Evolutionary conservation across 306 rosid species (phyloP).

Genomic region (Myrica gale): DNA sequence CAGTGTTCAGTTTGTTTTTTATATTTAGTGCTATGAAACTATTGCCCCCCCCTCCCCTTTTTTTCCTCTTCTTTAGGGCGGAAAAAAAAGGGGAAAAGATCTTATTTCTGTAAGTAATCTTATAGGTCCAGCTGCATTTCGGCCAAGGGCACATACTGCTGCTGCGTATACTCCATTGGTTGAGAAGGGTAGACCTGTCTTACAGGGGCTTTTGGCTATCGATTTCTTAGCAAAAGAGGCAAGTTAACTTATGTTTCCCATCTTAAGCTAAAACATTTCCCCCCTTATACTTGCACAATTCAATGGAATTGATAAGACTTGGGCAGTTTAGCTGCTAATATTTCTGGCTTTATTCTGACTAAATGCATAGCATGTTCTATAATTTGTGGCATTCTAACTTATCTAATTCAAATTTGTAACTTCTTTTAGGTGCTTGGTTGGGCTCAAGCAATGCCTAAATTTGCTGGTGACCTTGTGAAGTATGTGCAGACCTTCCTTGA

Average conservation of each 20-base stretch:
- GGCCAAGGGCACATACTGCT: constrained; percentile 90
- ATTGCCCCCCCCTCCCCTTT: no score
- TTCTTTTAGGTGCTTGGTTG: constrained; percentile 90
- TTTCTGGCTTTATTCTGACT: background rate
- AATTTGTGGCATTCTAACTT: constrained; percentile 23
- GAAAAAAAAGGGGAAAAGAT: background rate
- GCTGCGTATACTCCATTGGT: constrained; percentile 67
- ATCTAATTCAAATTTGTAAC: constrained; percentile 21
- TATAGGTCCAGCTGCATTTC: constrained; percentile 99
- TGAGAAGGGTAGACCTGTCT: constrained; percentile 96
- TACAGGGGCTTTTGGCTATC: constrained; percentile 94
- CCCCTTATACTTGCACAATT: background rate
- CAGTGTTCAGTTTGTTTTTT: background rate
- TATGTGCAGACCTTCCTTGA: constrained; percentile 96
- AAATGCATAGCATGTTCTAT: constrained; percentile 1
- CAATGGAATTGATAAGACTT: background rate
- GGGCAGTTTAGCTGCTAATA: background rate
- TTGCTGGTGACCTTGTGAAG: constrained; percentile 84
- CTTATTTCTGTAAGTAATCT: constrained; percentile 32
- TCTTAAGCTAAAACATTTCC: background rate
- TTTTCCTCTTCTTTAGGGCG: no score
- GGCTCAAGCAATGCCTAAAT: constrained; percentile 99
- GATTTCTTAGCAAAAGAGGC: constrained; percentile 94
- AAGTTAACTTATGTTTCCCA: constrained; percentile 27
- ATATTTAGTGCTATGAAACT: constrained; percentile 20